Evolutionary conservation across 2,329 filamentous ascomycete species (phyloP), one percentile per base, ranked within the genome.

Genomic region (Geosmithia putterillii): DNA sequence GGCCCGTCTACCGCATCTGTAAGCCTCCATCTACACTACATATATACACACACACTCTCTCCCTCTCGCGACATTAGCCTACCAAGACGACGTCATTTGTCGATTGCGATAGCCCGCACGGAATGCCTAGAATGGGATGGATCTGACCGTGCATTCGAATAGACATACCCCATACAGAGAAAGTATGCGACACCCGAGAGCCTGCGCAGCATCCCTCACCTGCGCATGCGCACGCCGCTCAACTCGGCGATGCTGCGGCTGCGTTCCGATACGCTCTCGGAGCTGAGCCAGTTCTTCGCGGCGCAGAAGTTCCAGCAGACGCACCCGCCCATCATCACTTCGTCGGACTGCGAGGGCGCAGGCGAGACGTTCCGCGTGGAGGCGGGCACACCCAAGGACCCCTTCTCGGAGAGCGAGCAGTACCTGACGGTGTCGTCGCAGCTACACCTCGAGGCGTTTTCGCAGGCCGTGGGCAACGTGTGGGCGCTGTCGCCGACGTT

Each of bases 401-500:
- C 43, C 8, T 96, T 95, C 66, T 98, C 96, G 62, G 78, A 79
- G 23, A 70, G 79, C 18, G 78, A 83, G n/a, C 95, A 95, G 62
- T 96, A 95, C 59, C 74, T 96, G 28, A 96, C 90, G 1, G 92
- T 98, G 15, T 98, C 92, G 19, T 83, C 86, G 37, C 92, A 98
- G 63, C 73, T 98, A 42, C 92, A 98, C 58, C 74, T 98, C 1
- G 92, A 98, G 66, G 88, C 92, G 3, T 74, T 95, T 45, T 81
- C 89, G 0, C 88, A 94, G 54, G 81, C 89, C 18, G 73, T 95
- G 23, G 86, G 86, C 35, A 86, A 84, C 52, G 92, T 96, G 7
- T 98, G 92, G 89, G 85, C 89, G 1, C 66, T 98, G 10, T 92
- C 89, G 4, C 92, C 92, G 3, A 94, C 88, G 0, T 98, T 98